phyloP scores from a whole-genome alignment of 768 basidiomycete genomes.

The Serendipita sp. region DNA sequence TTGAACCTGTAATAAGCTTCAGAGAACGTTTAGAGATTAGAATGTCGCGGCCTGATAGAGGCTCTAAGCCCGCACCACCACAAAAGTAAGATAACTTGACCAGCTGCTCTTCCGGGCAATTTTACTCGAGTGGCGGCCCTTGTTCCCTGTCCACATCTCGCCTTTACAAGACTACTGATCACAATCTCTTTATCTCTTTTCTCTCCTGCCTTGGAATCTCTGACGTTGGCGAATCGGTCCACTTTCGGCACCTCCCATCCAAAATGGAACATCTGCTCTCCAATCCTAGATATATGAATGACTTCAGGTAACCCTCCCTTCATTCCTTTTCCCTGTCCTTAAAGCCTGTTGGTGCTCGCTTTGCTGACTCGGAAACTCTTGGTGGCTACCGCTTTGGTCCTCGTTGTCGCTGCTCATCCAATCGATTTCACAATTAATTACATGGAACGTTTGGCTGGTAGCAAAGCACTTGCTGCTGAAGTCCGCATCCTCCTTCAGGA shows the following conservation, averaged over 20 bases:
- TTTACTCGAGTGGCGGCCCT: no score
- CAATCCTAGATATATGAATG: slow-evolving; percentile 6
- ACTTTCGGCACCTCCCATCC: neutral
- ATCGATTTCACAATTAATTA: neutral
- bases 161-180: no score
- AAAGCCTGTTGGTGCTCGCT: neutral
- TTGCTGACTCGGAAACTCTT: neutral
- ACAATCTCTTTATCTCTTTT: neutral
- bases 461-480: slow-evolving; percentile 44
- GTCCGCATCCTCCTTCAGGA: slow-evolving; percentile 46
- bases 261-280: slow-evolving; percentile 5
- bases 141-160: no score
- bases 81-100: slow-evolving; percentile 2
- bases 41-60: slow-evolving; percentile 2
- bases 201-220: neutral
- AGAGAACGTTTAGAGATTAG: neutral
- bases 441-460: slow-evolving; percentile 13
- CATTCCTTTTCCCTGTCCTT: neutral
- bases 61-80: neutral
- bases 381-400: neutral
- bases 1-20: neutral
- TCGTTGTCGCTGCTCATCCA: neutral
- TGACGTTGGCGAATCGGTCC: neutral
- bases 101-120: neutral
- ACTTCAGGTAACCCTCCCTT: neutral